Base-by-base conservation (phyloP, 192 early-diverging fungal species). In the Cetraspora pellucida region DNA sequence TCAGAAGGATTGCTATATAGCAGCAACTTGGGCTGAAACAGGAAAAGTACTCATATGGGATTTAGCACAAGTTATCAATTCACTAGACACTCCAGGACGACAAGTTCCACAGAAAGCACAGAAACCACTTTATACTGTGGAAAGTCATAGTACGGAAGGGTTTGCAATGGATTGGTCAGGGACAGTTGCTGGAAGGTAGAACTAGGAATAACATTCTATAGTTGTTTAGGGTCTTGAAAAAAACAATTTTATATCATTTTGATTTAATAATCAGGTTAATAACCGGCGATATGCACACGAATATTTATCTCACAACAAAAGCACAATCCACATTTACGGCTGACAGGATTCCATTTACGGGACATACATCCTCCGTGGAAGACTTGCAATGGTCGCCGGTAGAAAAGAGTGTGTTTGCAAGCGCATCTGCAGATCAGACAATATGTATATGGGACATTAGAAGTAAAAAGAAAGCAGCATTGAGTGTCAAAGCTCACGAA, bases 331-430 rank as follows among this genome's bases (percentile, higher is more conserved):
- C 80, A 10, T 93, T 94, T 77, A 89, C 86, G 6, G 90, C 95
- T 6, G 94, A 96, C 63, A 79, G 86, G 55, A 83, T 83, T 16
- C 85, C 94, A 9, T 98, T 94, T 84, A 81, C 81, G 46, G 97
- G 94, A 52, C 96, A 99, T 81, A 87, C 83, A 47, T 89, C 87
- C 8, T 95, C 92, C 19, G 91, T 98, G 25, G 97, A 99, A 81
- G 97, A 99, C 81, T 74, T 99, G 63, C 97, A 99, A 87, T 99
- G 97, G 97, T 96, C 96, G 7, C 95, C 95, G 25, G 86, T 89
- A 2, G 94, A 97, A 77, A 87, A 87, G 21, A 91, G 87, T 28
- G 96, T 98, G 16, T 99, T 99, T 91, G 96, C 95, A 2, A 92
- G 93, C 10, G 91, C 93, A 77, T 95, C 93, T 0, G 91, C 93